Conservation (phyloP, 768 basidiomycete genomes). For the Phanerochaete sordida region DNA sequence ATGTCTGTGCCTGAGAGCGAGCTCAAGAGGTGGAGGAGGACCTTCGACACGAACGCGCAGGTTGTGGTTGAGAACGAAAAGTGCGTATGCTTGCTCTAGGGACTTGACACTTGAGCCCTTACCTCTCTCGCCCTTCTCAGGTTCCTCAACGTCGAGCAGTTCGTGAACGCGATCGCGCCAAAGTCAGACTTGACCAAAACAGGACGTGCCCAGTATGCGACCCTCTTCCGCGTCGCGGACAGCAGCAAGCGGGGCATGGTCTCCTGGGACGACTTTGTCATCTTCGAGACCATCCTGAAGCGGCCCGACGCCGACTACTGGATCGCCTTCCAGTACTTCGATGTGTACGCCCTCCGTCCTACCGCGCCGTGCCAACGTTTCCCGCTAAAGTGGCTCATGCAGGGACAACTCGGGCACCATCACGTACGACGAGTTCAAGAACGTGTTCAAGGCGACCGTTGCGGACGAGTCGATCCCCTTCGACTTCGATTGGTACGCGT, state of each 20-base stretch:
- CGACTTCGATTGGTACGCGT: conserved; percentile 81
- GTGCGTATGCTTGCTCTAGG: conserved; percentile 40
- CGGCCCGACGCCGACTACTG: conserved; percentile 95
- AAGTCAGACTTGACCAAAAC: conserved; percentile 82
- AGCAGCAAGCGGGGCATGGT: conserved; percentile 69
- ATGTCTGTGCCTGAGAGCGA: conserved; percentile 78
- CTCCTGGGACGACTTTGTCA: conserved; percentile 93
- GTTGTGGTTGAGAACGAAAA: conserved; percentile 70
- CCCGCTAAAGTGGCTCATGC: conserved; percentile 10
- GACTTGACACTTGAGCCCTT: not conserved
- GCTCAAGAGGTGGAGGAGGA: conserved; percentile 83
- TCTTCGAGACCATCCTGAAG: conserved; percentile 92
- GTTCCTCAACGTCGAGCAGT: conserved; percentile 82
- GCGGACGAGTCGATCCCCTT: conserved; percentile 85
- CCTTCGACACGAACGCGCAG: conserved; percentile 83
- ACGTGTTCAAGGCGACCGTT: conserved; percentile 79
- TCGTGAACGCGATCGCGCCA: conserved; percentile 94
- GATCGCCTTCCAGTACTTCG: conserved; percentile 95
- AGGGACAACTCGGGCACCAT: conserved; percentile 93
- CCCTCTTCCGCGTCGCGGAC: conserved; percentile 89
- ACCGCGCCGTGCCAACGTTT: conserved; percentile 2
- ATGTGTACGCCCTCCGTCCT: conserved; percentile 60
- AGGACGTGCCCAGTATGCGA: conserved; percentile 81
- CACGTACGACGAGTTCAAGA: conserved; percentile 92
- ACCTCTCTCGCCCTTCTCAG: conserved; percentile 49